Conservation (phyloP, 139 green algal species). For the Micromonas commoda region DNA sequence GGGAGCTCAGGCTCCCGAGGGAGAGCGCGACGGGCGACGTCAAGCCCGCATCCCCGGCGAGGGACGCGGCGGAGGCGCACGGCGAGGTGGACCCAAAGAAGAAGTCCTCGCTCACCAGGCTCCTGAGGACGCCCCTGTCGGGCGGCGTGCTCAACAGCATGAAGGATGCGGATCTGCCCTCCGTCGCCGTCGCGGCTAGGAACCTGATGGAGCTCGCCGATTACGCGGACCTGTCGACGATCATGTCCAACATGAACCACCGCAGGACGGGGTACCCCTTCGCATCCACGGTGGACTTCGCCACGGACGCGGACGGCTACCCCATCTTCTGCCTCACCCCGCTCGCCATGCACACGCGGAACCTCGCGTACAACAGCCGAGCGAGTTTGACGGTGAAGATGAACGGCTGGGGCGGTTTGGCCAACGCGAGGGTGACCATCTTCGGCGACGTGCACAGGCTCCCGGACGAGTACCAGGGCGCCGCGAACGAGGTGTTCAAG, state of each 20-base stretch:
- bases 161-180: conserved; percentile 52
- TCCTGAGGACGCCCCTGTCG: conserved; percentile 4
- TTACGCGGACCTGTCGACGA: conserved; percentile 89
- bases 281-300: conserved; percentile 93
- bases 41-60: too few relatives aligned
- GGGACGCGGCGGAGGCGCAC: too few relatives aligned
- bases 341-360: conserved; percentile 75
- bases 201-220: conserved; percentile 81
- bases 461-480: conserved; percentile 68
- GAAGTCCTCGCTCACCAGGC: too few relatives aligned
- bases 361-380: conserved; percentile 62
- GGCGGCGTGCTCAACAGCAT: conserved; percentile 8
- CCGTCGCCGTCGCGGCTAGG: conserved; percentile 70
- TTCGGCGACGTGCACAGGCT: conserved; percentile 95
- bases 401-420: conserved; percentile 91
- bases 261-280: conserved; percentile 90
- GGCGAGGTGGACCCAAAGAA: too few relatives aligned
- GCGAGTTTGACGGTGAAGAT: conserved; percentile 61
- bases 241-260: conserved; percentile 97
- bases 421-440: conserved; percentile 94
- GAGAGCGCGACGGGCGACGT: conserved; percentile 15
- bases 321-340: conserved; percentile 84
- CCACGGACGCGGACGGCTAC: conserved; percentile 76
- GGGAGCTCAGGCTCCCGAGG: neutral
- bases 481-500: conserved; percentile 65